Evolutionary conservation across 176 grass and related monocot genomes (phyloP), one percentile per base, ranked within the genome.

Genomic region (Oryza brachyantha): DNA sequence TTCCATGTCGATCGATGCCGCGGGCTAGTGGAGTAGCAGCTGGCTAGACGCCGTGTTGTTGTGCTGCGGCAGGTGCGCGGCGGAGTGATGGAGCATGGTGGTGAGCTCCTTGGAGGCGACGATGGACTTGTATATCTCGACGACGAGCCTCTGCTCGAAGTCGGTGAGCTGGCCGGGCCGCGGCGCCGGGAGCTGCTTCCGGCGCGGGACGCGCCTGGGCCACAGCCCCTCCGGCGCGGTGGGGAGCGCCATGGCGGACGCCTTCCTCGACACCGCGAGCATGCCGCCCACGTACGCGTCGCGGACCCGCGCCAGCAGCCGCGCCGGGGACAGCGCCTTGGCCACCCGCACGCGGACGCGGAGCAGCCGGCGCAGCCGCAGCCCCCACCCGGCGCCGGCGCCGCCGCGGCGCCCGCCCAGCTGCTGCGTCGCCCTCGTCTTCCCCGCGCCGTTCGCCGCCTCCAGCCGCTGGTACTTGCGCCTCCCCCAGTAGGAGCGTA

Each of bases 101-200:
- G 81, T 80, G 66, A 96, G 70, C 87, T 96, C 84, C 74, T 88
- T 91, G 41, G 89, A 89, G 3, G 81, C 78, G 11, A 85, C 93
- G 75, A 96, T 88, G 50, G 90, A 92, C 58, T 92, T 96, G 93
- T 96, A 96, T 34, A 96, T 96, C 87, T 96, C 93, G 7, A 82
- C 10, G 16, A 92, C 77, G 48, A 96, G 83, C 36, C 81, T 75
- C 87, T 73, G 79, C 82, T 92, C 90, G 72, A 85, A 87, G 69
- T 87, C 84, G 0, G 68, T 48, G 13, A 87, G 13, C 40, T 31
- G 55, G 4, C 3, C 32, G 19, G 45, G 5, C 26, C 3, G 1
- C 37, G 64, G 1, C 22, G 39, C 14, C 8, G 75, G 48, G 0
- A 74, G 52, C 65, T 42, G 69, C 83, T 84, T 79, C 37, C 61